Base-by-base conservation (phyloP, 75 land plant species). In the Adiantum capillusveneris region DNA sequence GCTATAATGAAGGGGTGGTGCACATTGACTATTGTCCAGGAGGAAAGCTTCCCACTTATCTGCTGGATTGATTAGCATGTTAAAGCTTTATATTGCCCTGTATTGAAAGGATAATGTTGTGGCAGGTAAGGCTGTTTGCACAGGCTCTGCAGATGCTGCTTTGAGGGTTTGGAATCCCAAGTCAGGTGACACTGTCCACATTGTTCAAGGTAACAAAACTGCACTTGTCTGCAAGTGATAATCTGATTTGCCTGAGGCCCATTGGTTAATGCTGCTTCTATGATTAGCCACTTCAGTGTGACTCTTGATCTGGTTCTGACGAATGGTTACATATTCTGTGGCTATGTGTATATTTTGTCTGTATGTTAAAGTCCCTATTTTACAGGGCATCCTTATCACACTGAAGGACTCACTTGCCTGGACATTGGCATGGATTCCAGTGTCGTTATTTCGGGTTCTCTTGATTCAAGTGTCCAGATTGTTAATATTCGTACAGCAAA, bases 81-180 rank as follows among this genome's bases (percentile, higher is more conserved):
- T n/a, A n/a, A n/a, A n/a, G n/a, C n/a, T n/a, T n/a, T n/a, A n/a
- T n/a, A n/a, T n/a, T n/a, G n/a, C n/a, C n/a, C n/a, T n/a, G n/a
- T n/a, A n/a, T n/a, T n/a, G n/a, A n/a, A n/a, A n/a, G n/a, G n/a
- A n/a, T n/a, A 6, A 59, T 39, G 18, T 16, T 53, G 22, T 59
- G 75, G 59, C 72, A 89, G 98, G 98, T 31, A 88, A 77, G 76
- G 52, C 64, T 53, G 78, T 93, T 1, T 93, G 98, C 56, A 85
- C 85, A 65, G 98, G 96, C 44, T 83, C 87, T 30, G 86, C 76
- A 67, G 98, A 93, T 79, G 82, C 74, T 46, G 66, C 84, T 37
- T 68, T 93, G 70, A 65, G 98, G 59, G 76, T 93, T 34, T 93
- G 98, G 98, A 86, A 81, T 64, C 96, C 98, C 30, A 81, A 59